A percentile compares a stretch with the other conserved stretches of the same genome.
These are phyloP conservation scores for Hypoxylon perforatum DNA, from an alignment of 495 filamentous ascomycete genomes.

Conservation along the genomic window DNA sequence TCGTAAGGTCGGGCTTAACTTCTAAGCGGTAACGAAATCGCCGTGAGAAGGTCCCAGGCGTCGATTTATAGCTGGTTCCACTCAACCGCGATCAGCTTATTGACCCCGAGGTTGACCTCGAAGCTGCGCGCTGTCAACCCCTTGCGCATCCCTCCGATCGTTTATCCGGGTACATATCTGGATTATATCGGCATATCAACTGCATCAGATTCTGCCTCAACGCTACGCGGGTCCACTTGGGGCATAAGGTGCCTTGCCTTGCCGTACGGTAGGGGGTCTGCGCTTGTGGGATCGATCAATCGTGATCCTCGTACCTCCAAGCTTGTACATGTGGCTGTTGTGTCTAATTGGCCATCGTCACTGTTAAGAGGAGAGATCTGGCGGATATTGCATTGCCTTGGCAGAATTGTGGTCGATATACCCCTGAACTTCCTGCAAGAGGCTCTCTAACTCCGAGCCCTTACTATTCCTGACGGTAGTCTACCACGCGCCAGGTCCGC, in stretches of 20 bases:
- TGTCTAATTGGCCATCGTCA: conserved; percentile 28
- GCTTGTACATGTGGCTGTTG: neutral
- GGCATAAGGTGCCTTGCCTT: conserved; percentile 4
- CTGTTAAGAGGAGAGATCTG: conserved; percentile 4
- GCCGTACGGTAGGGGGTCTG: neutral
- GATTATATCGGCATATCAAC: conserved; percentile 14
- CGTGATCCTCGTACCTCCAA: conserved; percentile 12
- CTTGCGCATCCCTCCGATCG: conserved; percentile 12
- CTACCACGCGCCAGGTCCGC: conserved; percentile 1
- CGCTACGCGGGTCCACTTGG: conserved; percentile 21
- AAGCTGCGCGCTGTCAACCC: conserved; percentile 14
- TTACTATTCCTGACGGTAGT: conserved; percentile 14
- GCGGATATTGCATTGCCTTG: conserved; percentile 19
- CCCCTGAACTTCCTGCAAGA: conserved; percentile 37
- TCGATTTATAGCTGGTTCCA: conserved; percentile 23
- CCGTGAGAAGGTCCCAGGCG: conserved; percentile 1
- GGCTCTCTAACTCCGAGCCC: conserved; percentile 34
- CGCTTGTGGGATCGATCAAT: conserved; percentile 15
- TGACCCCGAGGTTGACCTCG: conserved; percentile 4
- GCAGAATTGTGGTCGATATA: conserved; percentile 12
- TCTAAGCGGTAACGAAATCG: neutral
- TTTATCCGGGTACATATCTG: conserved; percentile 10
- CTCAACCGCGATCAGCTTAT: conserved; percentile 9
- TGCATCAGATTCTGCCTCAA: conserved; percentile 14
- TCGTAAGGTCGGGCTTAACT: conserved; percentile 4